These are phyloP conservation scores for Diplodia sapinea DNA, from an alignment of 2,329 filamentous ascomycete species.

Conservation along the genomic window DNA sequence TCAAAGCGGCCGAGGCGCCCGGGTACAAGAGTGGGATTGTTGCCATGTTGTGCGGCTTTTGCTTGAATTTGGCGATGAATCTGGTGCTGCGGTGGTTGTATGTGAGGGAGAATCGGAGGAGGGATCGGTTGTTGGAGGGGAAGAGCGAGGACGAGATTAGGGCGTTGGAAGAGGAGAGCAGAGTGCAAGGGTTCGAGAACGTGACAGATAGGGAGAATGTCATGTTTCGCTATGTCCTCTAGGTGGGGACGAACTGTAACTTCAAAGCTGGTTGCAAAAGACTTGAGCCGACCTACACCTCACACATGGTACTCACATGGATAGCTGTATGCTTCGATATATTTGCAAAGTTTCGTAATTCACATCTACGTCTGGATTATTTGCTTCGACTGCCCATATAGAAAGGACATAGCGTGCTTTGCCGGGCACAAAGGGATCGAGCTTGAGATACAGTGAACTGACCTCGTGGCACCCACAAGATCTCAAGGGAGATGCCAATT, in stretches of 20 bases:
- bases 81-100: slow-evolving; percentile 60
- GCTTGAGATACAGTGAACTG: too few species aligned
- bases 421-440: too few species aligned
- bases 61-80: slow-evolving; percentile 53
- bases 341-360: too few species aligned
- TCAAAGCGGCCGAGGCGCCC: slow-evolving; percentile 65
- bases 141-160: slow-evolving; percentile 62
- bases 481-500: neutral
- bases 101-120: slow-evolving; percentile 63
- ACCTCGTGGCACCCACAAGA: neutral
- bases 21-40: slow-evolving; percentile 63
- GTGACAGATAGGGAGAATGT: slow-evolving; percentile 36
- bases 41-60: slow-evolving; percentile 66
- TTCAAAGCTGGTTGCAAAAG: too few species aligned
- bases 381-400: too few species aligned
- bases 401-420: too few species aligned
- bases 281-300: too few species aligned
- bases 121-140: slow-evolving; percentile 64
- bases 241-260: neutral
- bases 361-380: too few species aligned
- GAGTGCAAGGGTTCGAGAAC: slow-evolving; percentile 35
- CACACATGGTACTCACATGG: too few species aligned
- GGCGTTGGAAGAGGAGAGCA: slow-evolving; percentile 47
- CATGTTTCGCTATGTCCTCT: slow-evolving; percentile 36
- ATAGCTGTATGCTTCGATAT: too few species aligned